These are phyloP conservation scores for Ilyonectria robusta DNA, from an alignment of 2,329 filamentous ascomycete genomes.

Conservation along the genomic window DNA sequence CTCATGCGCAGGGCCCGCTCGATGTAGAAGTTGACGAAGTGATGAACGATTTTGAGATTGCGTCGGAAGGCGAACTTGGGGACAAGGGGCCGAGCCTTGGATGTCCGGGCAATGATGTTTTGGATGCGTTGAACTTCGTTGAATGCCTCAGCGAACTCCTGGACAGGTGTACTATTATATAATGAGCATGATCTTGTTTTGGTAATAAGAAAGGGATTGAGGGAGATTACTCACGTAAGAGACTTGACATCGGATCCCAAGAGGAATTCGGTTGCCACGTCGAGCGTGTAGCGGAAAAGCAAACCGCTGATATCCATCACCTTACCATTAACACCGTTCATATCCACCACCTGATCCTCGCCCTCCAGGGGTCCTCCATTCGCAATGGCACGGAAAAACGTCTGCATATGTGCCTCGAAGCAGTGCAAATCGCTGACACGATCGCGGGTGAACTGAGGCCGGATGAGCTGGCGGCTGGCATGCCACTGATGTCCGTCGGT, in stretches of 20 bases:
- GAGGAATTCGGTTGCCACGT: constrained; percentile 89
- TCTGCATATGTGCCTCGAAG: constrained; percentile 84
- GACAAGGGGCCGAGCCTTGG: constrained; percentile 74
- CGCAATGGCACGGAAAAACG: constrained; percentile 78
- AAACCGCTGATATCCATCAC: constrained; percentile 80
- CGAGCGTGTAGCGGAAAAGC: constrained; percentile 88
- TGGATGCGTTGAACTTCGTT: constrained; percentile 83
- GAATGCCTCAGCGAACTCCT: constrained; percentile 86
- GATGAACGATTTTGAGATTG: constrained; percentile 78
- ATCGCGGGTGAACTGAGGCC: constrained; percentile 89
- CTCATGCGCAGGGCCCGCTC: constrained; percentile 78
- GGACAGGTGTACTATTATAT: constrained; percentile 64
- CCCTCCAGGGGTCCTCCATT: constrained; percentile 71
- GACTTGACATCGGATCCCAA: constrained; percentile 81
- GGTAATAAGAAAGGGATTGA: background rate
- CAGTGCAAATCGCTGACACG: constrained; percentile 85
- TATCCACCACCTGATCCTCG: constrained; percentile 74
- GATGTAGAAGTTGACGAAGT: constrained; percentile 84
- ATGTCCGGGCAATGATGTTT: constrained; percentile 74
- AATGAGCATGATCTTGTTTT: constrained; percentile 1
- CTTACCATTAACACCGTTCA: constrained; percentile 72
- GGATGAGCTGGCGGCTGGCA: constrained; percentile 82
- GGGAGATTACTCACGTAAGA: constrained; percentile 60
- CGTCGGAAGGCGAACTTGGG: constrained; percentile 75
- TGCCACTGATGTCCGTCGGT: constrained; percentile 88